phyloP scores from a whole-genome alignment of 78 protist species.

The Tieghemostelium lacteum region DNA sequence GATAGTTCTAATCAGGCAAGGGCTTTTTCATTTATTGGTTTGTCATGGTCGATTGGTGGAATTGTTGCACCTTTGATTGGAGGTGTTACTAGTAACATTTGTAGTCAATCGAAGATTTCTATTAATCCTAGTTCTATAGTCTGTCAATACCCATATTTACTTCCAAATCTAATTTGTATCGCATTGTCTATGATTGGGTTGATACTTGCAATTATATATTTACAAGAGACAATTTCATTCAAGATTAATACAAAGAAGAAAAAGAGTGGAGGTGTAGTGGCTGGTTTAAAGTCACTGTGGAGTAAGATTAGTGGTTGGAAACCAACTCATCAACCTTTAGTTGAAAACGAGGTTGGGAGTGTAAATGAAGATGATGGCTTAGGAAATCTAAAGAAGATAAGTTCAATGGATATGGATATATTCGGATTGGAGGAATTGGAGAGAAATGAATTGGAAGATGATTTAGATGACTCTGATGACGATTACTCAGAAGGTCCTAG shows the following conservation, averaged over 20 bases:
- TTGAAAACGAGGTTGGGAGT: too few species aligned
- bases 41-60: not conserved
- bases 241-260: not conserved
- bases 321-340: too few species aligned
- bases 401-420: not conserved
- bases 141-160: slow-evolving; percentile 63
- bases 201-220: not conserved
- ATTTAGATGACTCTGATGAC: slow-evolving; percentile 29
- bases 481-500: slow-evolving; percentile 18
- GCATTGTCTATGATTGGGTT: slow-evolving; percentile 12
- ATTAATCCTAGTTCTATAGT: not conserved
- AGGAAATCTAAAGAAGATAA: not conserved
- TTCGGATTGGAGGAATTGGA: not conserved
- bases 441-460: not conserved
- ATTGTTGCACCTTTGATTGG: slow-evolving; percentile 77
- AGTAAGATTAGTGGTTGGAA: too few species aligned
- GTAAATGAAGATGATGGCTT: not conserved
- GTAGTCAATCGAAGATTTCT: too few species aligned
- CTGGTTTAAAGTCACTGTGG: too few species aligned
- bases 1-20: slow-evolving; percentile 45
- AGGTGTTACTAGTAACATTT: slow-evolving; percentile 57
- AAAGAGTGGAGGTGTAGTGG: not conserved
- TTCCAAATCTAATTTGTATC: slow-evolving; percentile 48
- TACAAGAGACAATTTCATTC: slow-evolving; percentile 44
- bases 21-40: slow-evolving; percentile 43